Evolutionary conservation across 164 flowering plant genomes (phyloP).

Genomic region (Dillenia turbinata): DNA sequence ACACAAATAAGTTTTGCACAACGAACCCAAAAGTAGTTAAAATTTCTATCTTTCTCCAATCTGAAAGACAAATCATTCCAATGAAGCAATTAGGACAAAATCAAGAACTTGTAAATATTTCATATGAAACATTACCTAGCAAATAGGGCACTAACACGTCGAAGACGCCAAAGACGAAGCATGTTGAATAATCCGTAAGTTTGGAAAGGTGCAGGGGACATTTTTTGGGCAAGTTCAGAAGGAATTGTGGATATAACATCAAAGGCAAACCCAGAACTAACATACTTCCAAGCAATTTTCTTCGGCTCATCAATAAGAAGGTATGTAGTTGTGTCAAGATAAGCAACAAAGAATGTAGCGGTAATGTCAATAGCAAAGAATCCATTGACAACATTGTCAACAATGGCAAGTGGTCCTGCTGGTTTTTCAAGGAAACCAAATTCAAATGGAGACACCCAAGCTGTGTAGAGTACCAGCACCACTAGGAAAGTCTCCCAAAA

Average conservation of each 20-base stretch:
- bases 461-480: conserved; percentile 68
- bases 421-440: conserved; percentile 72
- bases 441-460: conserved; percentile 96
- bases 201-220: conserved; percentile 39
- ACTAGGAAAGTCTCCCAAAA: conserved; percentile 74
- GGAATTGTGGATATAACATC: conserved; percentile 92
- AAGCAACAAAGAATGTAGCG: conserved; percentile 88
- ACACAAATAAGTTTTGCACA: conserved; percentile 84
- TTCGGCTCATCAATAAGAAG: conserved; percentile 60
- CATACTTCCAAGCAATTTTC: conserved; percentile 74
- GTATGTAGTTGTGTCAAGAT: conserved; percentile 61
- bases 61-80: conserved; percentile 32
- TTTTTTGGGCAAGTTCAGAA: conserved; percentile 55
- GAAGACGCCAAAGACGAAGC: conserved; percentile 98
- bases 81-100: conserved; percentile 4
- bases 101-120: neutral
- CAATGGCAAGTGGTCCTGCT: conserved; percentile 36
- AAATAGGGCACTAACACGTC: conserved; percentile 85
- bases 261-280: conserved; percentile 59
- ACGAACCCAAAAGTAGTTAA: conserved; percentile 84
- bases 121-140: conserved; percentile 41
- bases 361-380: conserved; percentile 85
- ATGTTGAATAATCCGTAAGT: conserved; percentile 79
- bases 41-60: conserved; percentile 86
- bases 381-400: conserved; percentile 83